Evolutionary conservation across 768 basidiomycete genomes (phyloP), one percentile per base, ranked within the genome.

Genomic region (Epithele typhae): DNA sequence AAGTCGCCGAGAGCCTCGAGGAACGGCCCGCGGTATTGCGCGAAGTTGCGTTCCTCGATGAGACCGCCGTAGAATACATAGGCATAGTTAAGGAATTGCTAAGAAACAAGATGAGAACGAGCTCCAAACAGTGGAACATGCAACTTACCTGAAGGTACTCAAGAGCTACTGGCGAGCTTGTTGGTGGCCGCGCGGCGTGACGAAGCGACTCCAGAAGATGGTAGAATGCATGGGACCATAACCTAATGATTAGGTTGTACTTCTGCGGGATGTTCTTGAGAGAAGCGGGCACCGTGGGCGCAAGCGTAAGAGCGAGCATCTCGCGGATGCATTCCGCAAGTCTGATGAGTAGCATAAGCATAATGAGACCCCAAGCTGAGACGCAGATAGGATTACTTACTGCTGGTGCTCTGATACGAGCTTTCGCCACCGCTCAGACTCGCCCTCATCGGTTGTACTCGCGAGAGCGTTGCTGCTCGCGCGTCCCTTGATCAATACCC

Each of bases 1-100:
- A 99, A 76, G 66, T 99, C 96, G 19, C 96, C 96, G 14, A 99
- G 81, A 3, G 94, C 92, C 64, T 99, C 96, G 42, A 98, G 79
- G 96, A 96, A 99, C 15, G 84, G 83, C 2, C 78, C 71, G 48
- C 84, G 81, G 71, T 92, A 96, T 6, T 69, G 63, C 2, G 63
- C 67, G 37, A 98, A 75, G 1, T 72, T 74, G 8, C 77, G 80
- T 61, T 96, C 87, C 59, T 97, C 95, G 40, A 92, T 72, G 2
- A 98, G 76, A 32, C 84, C 82, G 0, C 92, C 86, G 69, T 98
- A 98, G 59, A 94, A 95, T 0, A 82, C 83, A 68, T 98, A 99
- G 0, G 95, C 88, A 54, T 92, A 96, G 57, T 93, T 92, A 35
- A 96, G 91, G 55, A 93, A 94, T 52, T 93, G 93, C 59, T 62